These are phyloP conservation scores for Phytophthora citrophthora DNA, from an alignment of 352 stramenopile genomes.

Conservation along the genomic window DNA sequence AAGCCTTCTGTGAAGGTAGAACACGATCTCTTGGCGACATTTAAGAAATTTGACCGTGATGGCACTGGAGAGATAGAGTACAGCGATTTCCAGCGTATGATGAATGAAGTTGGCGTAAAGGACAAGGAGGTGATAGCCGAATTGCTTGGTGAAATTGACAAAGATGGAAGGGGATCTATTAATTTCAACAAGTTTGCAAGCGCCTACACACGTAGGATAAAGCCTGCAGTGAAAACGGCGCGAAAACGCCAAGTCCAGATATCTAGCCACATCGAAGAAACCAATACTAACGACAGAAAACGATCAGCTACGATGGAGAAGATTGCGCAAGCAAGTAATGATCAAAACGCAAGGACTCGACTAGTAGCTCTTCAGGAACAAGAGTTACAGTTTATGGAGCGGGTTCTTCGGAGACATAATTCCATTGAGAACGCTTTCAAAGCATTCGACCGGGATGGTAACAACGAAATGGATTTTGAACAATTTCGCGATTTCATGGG, in stretches of 20 bases:
- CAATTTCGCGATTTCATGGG: constrained; percentile 64
- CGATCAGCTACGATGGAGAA: constrained; percentile 2
- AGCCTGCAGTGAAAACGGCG: constrained; percentile 22
- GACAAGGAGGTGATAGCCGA: constrained; percentile 42
- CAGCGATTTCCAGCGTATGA: constrained; percentile 57
- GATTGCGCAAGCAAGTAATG: constrained; percentile 12
- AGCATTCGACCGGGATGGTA: constrained; percentile 40
- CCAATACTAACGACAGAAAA: not conserved
- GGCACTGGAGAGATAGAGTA: constrained; percentile 51
- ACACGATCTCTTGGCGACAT: constrained; percentile 36
- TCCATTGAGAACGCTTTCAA: constrained; percentile 55
- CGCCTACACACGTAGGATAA: constrained; percentile 39
- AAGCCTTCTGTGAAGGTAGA: constrained; percentile 30
- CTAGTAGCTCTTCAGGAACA: constrained; percentile 47
- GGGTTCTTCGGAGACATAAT: constrained; percentile 45
- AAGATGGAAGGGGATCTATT: constrained; percentile 41
- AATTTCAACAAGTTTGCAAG: constrained; percentile 50
- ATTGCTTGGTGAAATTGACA: constrained; percentile 49
- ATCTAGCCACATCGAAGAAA: not conserved
- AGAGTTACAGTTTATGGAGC: constrained; percentile 60
- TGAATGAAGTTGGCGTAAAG: constrained; percentile 58
- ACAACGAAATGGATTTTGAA: constrained; percentile 57
- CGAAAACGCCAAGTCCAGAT: not conserved
- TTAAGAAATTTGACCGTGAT: constrained; percentile 45
- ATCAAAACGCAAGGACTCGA: constrained; percentile 24